These are phyloP conservation scores for Leccinum griseonigrum DNA, from an alignment of 1,284 basidiomycete species.

Conservation along the genomic window DNA sequence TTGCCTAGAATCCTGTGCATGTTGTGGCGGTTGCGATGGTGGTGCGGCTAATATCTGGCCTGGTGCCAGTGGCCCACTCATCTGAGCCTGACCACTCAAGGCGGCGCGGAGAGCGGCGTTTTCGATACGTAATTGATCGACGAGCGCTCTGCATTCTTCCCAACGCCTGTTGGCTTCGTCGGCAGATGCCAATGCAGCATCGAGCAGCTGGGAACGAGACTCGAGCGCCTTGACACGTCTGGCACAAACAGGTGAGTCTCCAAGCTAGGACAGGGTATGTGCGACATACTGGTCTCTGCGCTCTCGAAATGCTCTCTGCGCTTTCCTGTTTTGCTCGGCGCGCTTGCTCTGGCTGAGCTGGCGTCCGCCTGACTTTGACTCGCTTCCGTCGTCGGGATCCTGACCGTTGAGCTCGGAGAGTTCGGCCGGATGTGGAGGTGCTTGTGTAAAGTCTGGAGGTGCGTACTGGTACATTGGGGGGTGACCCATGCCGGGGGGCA, in stretches of 20 bases:
- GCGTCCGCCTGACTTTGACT: conserved; percentile 37
- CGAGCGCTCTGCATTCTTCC: conserved; percentile 80
- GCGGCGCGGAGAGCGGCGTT: conserved; percentile 62
- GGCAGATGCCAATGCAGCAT: conserved; percentile 76
- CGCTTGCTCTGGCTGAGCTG: conserved; percentile 74
- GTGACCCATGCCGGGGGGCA: conserved; percentile 39
- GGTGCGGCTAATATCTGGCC: conserved; percentile 27
- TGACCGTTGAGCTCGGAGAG: conserved; percentile 33
- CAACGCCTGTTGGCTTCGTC: conserved; percentile 83
- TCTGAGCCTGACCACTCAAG: conserved; percentile 40
- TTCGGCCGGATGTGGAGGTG: conserved; percentile 32
- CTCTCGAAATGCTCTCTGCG: conserved; percentile 81
- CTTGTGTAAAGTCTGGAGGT: conserved; percentile 32
- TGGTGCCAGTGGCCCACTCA: conserved; percentile 26
- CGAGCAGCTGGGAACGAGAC: conserved; percentile 75
- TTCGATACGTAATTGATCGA: conserved; percentile 78
- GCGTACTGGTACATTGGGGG: conserved; percentile 36
- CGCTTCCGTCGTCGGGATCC: conserved; percentile 9
- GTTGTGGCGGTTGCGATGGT: conserved; percentile 22
- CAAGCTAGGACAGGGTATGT: not conserved
- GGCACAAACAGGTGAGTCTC: conserved; percentile 13
- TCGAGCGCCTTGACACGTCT: conserved; percentile 84
- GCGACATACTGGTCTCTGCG: conserved; percentile 72
- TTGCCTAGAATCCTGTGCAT: conserved; percentile 22
- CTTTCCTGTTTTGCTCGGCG: conserved; percentile 84